phyloP scores from a whole-genome alignment of 257 asterid genomes.

The Avicennia marina region DNA sequence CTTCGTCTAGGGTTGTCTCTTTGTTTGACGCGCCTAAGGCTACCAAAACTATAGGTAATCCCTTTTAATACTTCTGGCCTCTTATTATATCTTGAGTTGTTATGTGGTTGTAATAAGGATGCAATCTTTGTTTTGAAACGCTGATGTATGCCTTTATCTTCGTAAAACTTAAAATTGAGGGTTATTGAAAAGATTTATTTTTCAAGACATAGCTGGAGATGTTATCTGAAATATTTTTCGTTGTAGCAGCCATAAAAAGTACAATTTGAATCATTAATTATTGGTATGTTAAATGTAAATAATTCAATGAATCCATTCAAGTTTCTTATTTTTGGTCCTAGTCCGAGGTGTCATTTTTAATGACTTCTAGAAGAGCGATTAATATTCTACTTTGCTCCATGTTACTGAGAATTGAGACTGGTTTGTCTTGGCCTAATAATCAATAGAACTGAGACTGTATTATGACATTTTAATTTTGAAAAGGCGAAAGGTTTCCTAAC shows the following conservation, averaged over 20 bases:
- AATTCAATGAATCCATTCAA: neutral
- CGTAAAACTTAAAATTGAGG: too few relatives aligned
- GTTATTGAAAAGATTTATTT: too few relatives aligned
- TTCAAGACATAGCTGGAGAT: too few relatives aligned
- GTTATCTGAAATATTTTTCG: too few relatives aligned
- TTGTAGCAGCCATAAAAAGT: too few relatives aligned
- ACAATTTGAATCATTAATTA: too few relatives aligned
- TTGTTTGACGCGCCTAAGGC: slow-evolving; percentile 36
- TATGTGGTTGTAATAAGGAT: too few relatives aligned
- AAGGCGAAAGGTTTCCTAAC: neutral
- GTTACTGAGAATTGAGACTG: neutral
- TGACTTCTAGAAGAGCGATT: neutral
- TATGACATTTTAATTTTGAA: neutral
- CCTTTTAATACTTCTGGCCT: too few relatives aligned
- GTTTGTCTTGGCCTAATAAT: neutral
- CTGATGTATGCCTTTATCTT: too few relatives aligned
- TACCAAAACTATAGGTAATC: slow-evolving; percentile 51
- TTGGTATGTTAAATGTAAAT: too few relatives aligned
- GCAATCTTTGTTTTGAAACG: too few relatives aligned
- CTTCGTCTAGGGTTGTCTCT: slow-evolving; percentile 39
- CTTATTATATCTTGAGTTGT: too few relatives aligned
- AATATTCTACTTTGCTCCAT: neutral
- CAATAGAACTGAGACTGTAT: neutral
- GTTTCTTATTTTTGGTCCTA: neutral
- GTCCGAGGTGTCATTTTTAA: neutral